Base-by-base conservation (phyloP, 768 basidiomycete genomes). In the Clavaria fumosa region DNA sequence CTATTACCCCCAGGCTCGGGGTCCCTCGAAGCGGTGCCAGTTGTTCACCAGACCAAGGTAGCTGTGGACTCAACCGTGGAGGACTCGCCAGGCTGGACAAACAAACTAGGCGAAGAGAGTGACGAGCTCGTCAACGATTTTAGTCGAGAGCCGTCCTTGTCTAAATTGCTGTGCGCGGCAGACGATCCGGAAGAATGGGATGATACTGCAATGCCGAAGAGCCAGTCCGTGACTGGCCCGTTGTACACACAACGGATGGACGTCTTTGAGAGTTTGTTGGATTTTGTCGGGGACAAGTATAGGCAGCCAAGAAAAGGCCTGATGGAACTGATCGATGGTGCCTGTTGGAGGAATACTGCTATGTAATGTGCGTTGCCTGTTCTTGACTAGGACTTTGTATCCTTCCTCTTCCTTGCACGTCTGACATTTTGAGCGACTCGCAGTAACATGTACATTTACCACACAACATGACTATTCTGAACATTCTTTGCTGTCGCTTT, bases 261-360 rank as follows among this genome's bases (percentile, higher is more conserved):
- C 44, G 68, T 80, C 41, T 85, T 85, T 50, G 77, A 84, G 51
- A 52, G 53, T 23, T 44, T 88, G 41, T 54, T 85, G 62, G 62
- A 55, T 43, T 80, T 77, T 52, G 63, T 86, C 9, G 61, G 65
- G 20, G 66, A 69, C 36, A 62, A 65, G 17, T 71, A 70, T 42
- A 86, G 77, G 54, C 70, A 86, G 53, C 83, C 82, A 1, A 53
- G 56, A 3, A 68, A 67, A 38, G 70, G 70, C 45, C 54, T 86
- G 50, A 50, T 78, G 51, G 71, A 80, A 47, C 53, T 80, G 47
- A 61, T 84, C 23, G 69, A 75, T 42, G 34, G 12, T 21, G 14
- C 22, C 11, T 40, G 24, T 20, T 4, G 19, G 11, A 17, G 31
- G 38, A 20, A 34, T 19, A 11, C 21, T 12, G 12, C 15, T 20